Conservation (phyloP, 192 early-diverging fungal genomes). For the Cetraspora pellucida region DNA sequence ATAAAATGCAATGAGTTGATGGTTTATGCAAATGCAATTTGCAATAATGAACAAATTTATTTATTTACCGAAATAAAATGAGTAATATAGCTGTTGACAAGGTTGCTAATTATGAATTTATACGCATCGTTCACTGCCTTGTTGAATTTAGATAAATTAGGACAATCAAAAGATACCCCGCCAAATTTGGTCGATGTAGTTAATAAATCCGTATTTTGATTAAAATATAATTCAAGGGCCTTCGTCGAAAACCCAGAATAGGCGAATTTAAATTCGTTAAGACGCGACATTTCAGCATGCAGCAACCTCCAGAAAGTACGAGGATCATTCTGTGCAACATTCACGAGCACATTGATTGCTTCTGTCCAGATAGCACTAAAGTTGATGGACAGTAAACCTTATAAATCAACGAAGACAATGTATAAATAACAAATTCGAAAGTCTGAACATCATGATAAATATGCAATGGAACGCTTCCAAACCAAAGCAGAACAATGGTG, state of each 20-base stretch:
- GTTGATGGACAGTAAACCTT: slow-evolving; percentile 73
- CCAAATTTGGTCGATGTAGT: slow-evolving; percentile 34
- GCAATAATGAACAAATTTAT: not conserved
- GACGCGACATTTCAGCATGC: slow-evolving; percentile 58
- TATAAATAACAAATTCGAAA: not conserved
- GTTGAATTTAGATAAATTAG: slow-evolving; percentile 47
- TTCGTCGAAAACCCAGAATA: slow-evolving; percentile 54
- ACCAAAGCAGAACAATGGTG: slow-evolving; percentile 70
- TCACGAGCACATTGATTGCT: slow-evolving; percentile 59
- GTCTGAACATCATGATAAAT: not conserved
- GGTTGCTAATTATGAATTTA: slow-evolving; percentile 38
- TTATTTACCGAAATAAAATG: slow-evolving; percentile 47
- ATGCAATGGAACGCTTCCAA: slow-evolving; percentile 7
- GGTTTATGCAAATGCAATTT: not conserved
- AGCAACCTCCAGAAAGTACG: slow-evolving; percentile 65
- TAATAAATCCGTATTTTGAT: slow-evolving; percentile 21
- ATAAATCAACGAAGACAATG: slow-evolving; percentile 23
- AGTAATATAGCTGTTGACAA: slow-evolving; percentile 39
- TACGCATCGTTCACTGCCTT: slow-evolving; percentile 39
- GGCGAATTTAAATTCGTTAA: slow-evolving; percentile 59
- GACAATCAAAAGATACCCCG: slow-evolving; percentile 59
- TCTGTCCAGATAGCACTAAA: slow-evolving; percentile 86
- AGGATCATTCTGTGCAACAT: slow-evolving; percentile 53
- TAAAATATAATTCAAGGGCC: slow-evolving; percentile 38
- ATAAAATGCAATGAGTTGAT: not conserved